Evolutionary conservation across 768 basidiomycete genomes (phyloP).

Genomic region (Albatrellus ellisii): DNA sequence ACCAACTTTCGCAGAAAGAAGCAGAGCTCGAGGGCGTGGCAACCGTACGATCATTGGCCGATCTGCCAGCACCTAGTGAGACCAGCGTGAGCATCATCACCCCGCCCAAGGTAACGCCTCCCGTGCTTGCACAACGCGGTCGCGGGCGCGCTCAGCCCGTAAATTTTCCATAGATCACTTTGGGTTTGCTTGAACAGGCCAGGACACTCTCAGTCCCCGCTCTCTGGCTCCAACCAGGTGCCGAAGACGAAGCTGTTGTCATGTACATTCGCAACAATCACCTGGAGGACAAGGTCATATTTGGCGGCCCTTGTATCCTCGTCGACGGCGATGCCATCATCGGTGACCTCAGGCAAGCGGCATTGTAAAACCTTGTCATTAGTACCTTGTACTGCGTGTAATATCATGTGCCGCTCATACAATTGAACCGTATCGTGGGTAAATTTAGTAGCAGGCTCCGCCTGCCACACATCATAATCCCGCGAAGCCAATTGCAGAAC

Average conservation of each 20-base stretch:
- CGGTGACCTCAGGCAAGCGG: conserved; percentile 8
- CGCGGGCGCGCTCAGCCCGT: no score
- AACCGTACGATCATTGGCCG: conserved; percentile 40
- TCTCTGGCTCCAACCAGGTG: conserved; percentile 87
- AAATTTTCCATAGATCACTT: conserved; percentile 51
- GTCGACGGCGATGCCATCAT: conserved; percentile 54
- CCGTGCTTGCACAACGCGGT: no score
- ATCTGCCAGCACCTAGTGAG: conserved; percentile 43
- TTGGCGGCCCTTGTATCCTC: conserved; percentile 75
- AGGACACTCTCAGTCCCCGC: conserved; percentile 59
- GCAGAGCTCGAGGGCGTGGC: conserved; percentile 51
- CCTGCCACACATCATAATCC: not conserved
- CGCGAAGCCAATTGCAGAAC: conserved; percentile 1
- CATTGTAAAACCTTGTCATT: not conserved
- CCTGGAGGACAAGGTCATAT: conserved; percentile 55
- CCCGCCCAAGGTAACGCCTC: conserved; percentile 41
- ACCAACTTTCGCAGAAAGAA: conserved; percentile 37
- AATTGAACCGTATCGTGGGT: not conserved
- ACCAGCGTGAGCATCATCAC: conserved; percentile 76
- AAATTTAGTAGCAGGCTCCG: not conserved
- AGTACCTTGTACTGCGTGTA: not conserved
- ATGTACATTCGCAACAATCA: conserved; percentile 53
- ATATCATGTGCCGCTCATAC: not conserved
- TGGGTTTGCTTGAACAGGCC: conserved; percentile 50
- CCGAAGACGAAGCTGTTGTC: conserved; percentile 52